Percentiles rank a stretch among this genome's conserved stretches.
phyloP scores from a whole-genome alignment of 2,329 filamentous ascomycete species.

The Aspergillus novofumigatus region DNA sequence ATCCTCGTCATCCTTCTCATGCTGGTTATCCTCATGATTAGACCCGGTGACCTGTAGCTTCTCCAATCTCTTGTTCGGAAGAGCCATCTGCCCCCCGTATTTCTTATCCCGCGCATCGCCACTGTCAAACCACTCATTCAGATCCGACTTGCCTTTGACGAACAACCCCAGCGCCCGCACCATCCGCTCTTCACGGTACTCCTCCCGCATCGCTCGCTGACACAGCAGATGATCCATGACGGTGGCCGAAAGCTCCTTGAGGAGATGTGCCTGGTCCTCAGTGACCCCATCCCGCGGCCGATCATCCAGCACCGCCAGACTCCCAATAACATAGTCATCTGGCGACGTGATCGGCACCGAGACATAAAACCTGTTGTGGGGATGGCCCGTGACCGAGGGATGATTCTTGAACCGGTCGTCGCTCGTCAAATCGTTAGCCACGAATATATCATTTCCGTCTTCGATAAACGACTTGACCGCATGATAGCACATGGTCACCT shows the following conservation, averaged over 20 bases:
- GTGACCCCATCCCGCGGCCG: conserved; percentile 8
- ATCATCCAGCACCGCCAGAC: conserved; percentile 15
- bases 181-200: conserved; percentile 20
- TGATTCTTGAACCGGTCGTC: conserved; percentile 9
- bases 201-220: conserved; percentile 17
- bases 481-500: conserved; percentile 15
- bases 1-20: too few species aligned
- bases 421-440: conserved; percentile 9
- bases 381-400: conserved; percentile 9
- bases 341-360: conserved; percentile 15
- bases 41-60: neutral
- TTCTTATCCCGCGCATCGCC: neutral
- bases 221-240: conserved; percentile 19
- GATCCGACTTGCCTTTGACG: conserved; percentile 17
- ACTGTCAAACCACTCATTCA: conserved; percentile 15
- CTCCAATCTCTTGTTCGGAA: neutral
- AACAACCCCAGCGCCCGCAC: conserved; percentile 18
- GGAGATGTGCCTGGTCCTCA: conserved; percentile 3
- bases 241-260: conserved; percentile 15
- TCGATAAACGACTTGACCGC: conserved; percentile 10
- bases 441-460: conserved; percentile 3
- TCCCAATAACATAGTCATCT: conserved; percentile 15
- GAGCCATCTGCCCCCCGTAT: neutral
- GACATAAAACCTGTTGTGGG: conserved; percentile 14
- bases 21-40: too few species aligned